Evolutionary conservation across 1,284 basidiomycete species (phyloP), one percentile per base, ranked within the genome.

Genomic region (Cerrena zonata): DNA sequence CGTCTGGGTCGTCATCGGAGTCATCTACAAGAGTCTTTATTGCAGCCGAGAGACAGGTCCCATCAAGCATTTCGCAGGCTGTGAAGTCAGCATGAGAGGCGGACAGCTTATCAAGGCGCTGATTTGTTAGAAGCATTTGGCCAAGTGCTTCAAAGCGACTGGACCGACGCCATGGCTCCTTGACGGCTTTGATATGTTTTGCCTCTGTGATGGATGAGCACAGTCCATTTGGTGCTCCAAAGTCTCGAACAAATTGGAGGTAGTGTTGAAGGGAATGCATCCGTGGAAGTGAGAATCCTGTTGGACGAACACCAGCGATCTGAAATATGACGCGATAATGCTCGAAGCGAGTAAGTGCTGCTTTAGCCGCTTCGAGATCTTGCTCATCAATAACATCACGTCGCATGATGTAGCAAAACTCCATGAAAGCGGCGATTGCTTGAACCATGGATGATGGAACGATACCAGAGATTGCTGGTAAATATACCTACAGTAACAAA

Each of bases 391-490:
- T 22, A 26, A 45, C 45, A 18, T 41, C 18, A 2, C 50, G 42
- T 3, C 50, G 44, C 0, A 45, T 53, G 2, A 58, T 47, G 24
- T 54, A 60, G 30, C 51, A 56, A 39, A 58, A 57, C 1, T 61
- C 55, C 0, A 60, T 18, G 25, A 53, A 62, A 22, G 54, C 55
- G 37, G 23, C 48, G 46, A 64, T 23, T 0, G 51, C 30, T 0
- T 39, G 44, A 2, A 64, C 54, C 45, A 64, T 61, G 5, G 57
- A 27, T 2, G 3, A 3, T 5, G 61, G 62, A 0, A 64, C 56
- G 37, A 50, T 38, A 5, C 59, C 62, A 3, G 18, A 30, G 15
- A 64, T 58, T 2, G 59, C 61, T 11, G 61, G 56, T 0, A 64
- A 24, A 30, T 55, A 62, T 1, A 63, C 57, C 61, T 62, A 19